These are phyloP conservation scores for Aspergillus affinis DNA, from an alignment of 495 filamentous ascomycete species.

Conservation along the genomic window DNA sequence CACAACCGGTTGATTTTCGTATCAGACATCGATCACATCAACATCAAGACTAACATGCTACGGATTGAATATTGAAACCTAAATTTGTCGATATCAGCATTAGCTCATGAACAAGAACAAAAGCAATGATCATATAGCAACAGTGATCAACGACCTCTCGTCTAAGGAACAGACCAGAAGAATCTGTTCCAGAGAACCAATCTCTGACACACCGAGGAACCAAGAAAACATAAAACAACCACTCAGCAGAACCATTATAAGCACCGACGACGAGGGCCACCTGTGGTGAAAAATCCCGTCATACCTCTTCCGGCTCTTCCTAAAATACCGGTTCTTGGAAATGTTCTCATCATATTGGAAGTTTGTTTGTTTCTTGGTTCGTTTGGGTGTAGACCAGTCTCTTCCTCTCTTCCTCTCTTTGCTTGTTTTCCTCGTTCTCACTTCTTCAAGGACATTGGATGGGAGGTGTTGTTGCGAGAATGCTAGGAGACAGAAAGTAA, in stretches of 20 bases:
- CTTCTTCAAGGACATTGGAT: background rate
- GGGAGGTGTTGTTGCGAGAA: background rate
- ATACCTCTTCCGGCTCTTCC: slow-evolving; percentile 58
- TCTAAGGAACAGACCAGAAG: slow-evolving; percentile 11
- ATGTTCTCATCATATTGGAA: slow-evolving; percentile 47
- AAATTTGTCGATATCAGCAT: background rate
- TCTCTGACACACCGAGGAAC: slow-evolving; percentile 8
- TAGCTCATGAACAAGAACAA: background rate
- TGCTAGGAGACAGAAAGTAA: background rate
- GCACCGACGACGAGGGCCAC: slow-evolving; percentile 45
- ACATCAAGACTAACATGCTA: background rate
- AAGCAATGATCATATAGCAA: background rate
- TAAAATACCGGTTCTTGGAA: slow-evolving; percentile 47
- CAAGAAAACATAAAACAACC: slow-evolving; percentile 13
- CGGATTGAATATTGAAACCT: background rate
- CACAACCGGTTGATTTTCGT: background rate
- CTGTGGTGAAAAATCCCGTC: slow-evolving; percentile 22
- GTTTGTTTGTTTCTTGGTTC: background rate
- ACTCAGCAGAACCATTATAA: slow-evolving; percentile 54
- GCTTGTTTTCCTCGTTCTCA: background rate
- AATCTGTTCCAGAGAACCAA: background rate
- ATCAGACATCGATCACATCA: background rate
- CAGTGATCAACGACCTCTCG: background rate
- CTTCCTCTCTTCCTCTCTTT: background rate
- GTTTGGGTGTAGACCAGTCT: slow-evolving; percentile 13